Percentiles rank a stretch among this genome's conserved stretches.
Evolutionary conservation across 202 grass and related monocot species (phyloP).

Genomic region (Setaria viridis): DNA sequence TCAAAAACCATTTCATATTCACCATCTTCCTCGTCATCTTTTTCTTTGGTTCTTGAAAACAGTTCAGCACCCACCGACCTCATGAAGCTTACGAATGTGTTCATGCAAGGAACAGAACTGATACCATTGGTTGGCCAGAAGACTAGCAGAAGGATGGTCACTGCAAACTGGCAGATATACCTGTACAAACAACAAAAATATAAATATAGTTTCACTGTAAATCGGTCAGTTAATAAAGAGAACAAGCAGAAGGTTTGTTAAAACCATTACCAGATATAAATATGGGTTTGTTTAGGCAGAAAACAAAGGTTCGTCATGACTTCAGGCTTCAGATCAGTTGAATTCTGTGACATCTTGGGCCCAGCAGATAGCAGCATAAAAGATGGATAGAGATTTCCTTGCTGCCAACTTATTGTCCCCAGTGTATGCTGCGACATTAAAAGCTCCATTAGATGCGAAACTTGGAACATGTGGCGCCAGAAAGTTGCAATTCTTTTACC

Average conservation of each 20-base stretch:
- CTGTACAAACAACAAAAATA: conserved; percentile 59
- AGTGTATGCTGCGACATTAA: conserved; percentile 78
- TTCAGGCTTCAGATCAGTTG: conserved; percentile 53
- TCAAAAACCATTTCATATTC: conserved; percentile 99
- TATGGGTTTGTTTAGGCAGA: conserved; percentile 94
- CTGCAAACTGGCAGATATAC: conserved; percentile 78
- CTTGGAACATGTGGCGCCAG: background rate
- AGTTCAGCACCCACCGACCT: conserved; percentile 64
- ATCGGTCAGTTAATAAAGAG: conserved; percentile 10
- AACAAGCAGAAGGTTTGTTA: conserved; percentile 11
- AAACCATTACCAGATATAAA: conserved; percentile 82
- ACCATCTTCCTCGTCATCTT: conserved; percentile 78
- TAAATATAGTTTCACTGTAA: conserved; percentile 14
- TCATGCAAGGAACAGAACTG: conserved; percentile 54
- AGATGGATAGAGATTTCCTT: conserved; percentile 93
- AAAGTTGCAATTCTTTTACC: conserved; percentile 55
- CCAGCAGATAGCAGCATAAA: conserved; percentile 91
- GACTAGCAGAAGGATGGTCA: conserved; percentile 70
- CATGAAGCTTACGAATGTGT: conserved; percentile 58
- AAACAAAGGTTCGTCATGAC: conserved; percentile 79
- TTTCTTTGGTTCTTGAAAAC: conserved; percentile 75
- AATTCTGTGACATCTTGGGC: conserved; percentile 61
- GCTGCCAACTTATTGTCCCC: conserved; percentile 93
- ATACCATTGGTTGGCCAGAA: conserved; percentile 94
- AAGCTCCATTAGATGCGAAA: conserved; percentile 42